phyloP scores from a whole-genome alignment of 108 stramenopile genomes.

The Nitzschia palea region DNA sequence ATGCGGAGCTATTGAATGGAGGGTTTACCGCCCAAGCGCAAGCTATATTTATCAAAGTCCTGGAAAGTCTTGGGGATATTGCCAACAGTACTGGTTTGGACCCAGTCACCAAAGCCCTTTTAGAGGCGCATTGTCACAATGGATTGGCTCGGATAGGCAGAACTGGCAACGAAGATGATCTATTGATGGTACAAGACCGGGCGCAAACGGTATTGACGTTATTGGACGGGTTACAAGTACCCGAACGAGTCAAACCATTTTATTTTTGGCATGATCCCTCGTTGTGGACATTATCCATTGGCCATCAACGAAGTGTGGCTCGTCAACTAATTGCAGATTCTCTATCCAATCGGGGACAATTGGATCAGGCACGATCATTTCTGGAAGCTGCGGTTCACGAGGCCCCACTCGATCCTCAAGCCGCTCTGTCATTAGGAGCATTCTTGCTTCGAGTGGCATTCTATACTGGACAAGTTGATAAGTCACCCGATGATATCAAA shows the following conservation, averaged over 20 bases:
- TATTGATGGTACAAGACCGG: background rate
- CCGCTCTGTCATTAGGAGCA: slow-evolving; percentile 59
- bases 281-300: background rate
- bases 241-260: background rate
- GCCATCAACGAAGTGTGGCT: slow-evolving; percentile 45
- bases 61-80: background rate
- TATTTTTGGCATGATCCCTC: slow-evolving; percentile 17
- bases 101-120: background rate
- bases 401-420: slow-evolving; percentile 51
- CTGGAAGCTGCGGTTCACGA: slow-evolving; percentile 55
- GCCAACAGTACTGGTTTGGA: background rate
- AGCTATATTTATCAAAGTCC: slow-evolving; percentile 28
- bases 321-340: slow-evolving; percentile 67
- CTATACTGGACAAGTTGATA: slow-evolving; percentile 1
- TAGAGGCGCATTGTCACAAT: slow-evolving; percentile 30
- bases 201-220: slow-evolving; percentile 1
- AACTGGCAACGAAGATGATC: background rate
- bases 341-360: slow-evolving; percentile 39
- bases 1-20: slow-evolving; percentile 60
- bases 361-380: slow-evolving; percentile 53
- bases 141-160: slow-evolving; percentile 19
- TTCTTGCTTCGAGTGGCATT: slow-evolving; percentile 51
- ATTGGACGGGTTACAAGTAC: slow-evolving; percentile 7
- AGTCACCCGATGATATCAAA: slow-evolving; percentile 1
- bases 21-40: slow-evolving; percentile 37